Percentiles rank a stretch among this genome's conserved stretches.
Evolutionary conservation across 2,329 filamentous ascomycete genomes (phyloP).

Genomic region (Periconia sp.): DNA sequence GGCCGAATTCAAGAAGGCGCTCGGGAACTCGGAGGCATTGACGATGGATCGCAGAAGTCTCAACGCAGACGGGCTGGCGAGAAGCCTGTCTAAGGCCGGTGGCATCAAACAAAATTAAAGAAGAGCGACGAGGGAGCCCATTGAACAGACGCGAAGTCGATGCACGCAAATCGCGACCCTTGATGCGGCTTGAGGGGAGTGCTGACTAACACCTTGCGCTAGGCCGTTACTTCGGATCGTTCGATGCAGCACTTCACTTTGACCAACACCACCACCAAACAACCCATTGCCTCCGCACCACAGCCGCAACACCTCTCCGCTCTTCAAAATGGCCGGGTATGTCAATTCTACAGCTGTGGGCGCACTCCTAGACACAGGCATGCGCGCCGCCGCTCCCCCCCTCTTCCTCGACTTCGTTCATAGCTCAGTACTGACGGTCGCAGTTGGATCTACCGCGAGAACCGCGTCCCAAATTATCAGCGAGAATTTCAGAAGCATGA

Average conservation of each 20-base stretch:
- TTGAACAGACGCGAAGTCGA: conserved; percentile 15
- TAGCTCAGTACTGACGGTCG: conserved; percentile 35
- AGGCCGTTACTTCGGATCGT: conserved; percentile 25
- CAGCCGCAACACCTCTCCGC: conserved; percentile 37
- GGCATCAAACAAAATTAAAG: conserved; percentile 47
- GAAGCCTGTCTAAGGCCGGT: conserved; percentile 52
- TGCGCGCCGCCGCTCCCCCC: conserved; percentile 17
- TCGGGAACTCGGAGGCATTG: conserved; percentile 28
- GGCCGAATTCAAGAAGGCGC: conserved; percentile 18
- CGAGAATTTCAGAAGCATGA: conserved; percentile 76
- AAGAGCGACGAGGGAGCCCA: conserved; percentile 21
- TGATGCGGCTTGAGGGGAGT: conserved; percentile 11
- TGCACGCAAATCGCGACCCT: neutral
- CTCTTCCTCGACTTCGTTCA: conserved; percentile 15
- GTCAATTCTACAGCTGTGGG: conserved; percentile 29
- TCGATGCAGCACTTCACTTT: conserved; percentile 35
- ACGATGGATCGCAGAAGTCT: conserved; percentile 45
- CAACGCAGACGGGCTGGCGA: conserved; percentile 52
- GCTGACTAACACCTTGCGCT: conserved; percentile 16
- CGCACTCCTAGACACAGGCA: neutral
- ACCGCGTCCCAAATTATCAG: conserved; percentile 79
- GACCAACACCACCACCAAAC: conserved; percentile 32
- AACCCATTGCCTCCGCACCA: conserved; percentile 41
- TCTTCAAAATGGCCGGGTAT: conserved; percentile 52
- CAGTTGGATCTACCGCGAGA: conserved; percentile 69